A percentile compares a stretch with the other conserved stretches of the same genome.
Conservation (phyloP, 108 stramenopile genomes). For the Nannochloropsis salina region DNA sequence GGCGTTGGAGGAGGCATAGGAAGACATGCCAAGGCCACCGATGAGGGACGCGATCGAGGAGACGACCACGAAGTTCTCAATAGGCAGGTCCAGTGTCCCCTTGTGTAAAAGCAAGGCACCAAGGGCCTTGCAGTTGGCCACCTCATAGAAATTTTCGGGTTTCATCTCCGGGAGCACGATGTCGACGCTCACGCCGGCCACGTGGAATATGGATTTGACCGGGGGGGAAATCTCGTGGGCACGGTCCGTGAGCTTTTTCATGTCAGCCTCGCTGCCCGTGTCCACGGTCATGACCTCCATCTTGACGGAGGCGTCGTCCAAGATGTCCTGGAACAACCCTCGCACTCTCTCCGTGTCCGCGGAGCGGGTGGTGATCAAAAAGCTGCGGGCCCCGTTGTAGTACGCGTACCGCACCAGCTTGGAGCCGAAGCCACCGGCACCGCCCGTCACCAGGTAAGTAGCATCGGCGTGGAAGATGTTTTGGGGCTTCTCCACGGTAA, state of each 20-base stretch:
- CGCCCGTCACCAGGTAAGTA: conserved; percentile 19
- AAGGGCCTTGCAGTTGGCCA: conserved; percentile 8
- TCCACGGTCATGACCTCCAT: conserved; percentile 17
- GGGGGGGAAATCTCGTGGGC: not conserved
- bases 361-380: conserved; percentile 16
- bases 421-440: conserved; percentile 21
- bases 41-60: conserved; percentile 16
- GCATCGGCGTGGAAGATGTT: conserved; percentile 7
- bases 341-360: not conserved
- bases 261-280: not conserved
- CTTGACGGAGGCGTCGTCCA: not conserved
- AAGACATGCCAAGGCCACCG: conserved; percentile 5
- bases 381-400: conserved; percentile 7
- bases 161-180: not conserved
- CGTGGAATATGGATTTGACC: conserved; percentile 1
- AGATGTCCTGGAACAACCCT: not conserved
- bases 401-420: conserved; percentile 22
- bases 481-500: not conserved
- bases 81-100: conserved; percentile 19
- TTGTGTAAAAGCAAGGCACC: not conserved
- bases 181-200: conserved; percentile 20
- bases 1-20: conserved; percentile 25
- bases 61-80: conserved; percentile 20
- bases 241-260: conserved; percentile 15
- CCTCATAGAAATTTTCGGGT: conserved; percentile 3